phyloP scores from a whole-genome alignment of 1,284 basidiomycete genomes.

The Kwoniella shivajii region DNA sequence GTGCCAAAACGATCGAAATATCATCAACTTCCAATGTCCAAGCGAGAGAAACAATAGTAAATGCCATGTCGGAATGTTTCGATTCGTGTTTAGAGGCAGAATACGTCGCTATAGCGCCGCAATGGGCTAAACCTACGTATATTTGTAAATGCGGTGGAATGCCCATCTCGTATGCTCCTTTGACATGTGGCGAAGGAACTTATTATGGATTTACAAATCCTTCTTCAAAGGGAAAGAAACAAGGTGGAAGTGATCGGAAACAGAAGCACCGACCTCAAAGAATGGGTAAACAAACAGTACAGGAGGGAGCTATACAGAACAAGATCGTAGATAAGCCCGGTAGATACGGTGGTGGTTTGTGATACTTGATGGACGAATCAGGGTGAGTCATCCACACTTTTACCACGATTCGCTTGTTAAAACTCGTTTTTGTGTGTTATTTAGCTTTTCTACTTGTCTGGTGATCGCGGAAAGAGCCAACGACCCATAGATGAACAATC shows the following conservation, averaged over 20 bases:
- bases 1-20: neutral
- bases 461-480: no score
- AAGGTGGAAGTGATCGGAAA: neutral
- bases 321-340: neutral
- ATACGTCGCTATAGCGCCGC: neutral
- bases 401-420: no score
- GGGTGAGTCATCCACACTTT: no score
- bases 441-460: no score
- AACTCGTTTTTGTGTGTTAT: no score
- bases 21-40: neutral
- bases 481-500: no score
- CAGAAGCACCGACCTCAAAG: neutral
- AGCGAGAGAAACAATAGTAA: neutral
- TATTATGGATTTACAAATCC: constrained; percentile 1
- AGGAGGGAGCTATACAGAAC: neutral
- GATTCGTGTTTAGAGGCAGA: neutral
- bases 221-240: neutral
- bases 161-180: neutral
- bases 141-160: constrained; percentile 6
- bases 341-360: neutral
- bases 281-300: neutral
- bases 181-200: constrained; percentile 1
- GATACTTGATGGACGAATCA: no score
- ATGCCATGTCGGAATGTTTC: neutral
- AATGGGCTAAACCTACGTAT: neutral